Conservation (phyloP, 1,284 basidiomycete species). For the Pyrrhoderma lamaoense region DNA sequence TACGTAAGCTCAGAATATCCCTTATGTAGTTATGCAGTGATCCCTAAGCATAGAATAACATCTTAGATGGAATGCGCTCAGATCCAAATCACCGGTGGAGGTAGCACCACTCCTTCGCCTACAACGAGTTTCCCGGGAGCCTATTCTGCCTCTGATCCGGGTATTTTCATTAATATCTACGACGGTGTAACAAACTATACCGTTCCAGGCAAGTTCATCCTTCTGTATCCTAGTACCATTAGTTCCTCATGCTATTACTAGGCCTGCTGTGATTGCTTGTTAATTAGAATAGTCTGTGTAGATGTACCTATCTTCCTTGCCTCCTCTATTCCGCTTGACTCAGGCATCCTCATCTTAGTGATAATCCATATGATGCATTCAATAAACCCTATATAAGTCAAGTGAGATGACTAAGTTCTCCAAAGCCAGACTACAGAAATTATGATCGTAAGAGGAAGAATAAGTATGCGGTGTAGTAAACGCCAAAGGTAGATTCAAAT, state of each 20-base stretch:
- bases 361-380: not conserved
- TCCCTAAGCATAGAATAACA: constrained; percentile 3
- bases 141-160: constrained; percentile 28
- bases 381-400: not conserved
- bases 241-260: not conserved
- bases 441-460: too few species aligned
- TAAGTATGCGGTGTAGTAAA: too few species aligned
- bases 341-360: not conserved
- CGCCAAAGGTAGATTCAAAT: too few species aligned
- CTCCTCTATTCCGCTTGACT: not conserved
- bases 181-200: constrained; percentile 18
- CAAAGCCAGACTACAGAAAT: too few species aligned
- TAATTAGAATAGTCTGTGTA: not conserved
- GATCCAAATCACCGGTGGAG: constrained; percentile 42
- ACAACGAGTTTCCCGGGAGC: constrained; percentile 46
- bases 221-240: not conserved
- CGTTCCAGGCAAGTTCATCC: constrained; percentile 8
- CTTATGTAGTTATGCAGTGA: not conserved
- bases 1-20: constrained; percentile 15
- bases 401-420: too few species aligned
- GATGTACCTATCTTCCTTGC: not conserved
- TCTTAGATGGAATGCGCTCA: constrained; percentile 44
- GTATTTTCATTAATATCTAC: constrained; percentile 40
- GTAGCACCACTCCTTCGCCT: constrained; percentile 32
- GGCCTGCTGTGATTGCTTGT: constrained; percentile 10